Evolutionary conservation across 2,329 filamentous ascomycete genomes (phyloP).

Genomic region (Thermoascus crustaceus): DNA sequence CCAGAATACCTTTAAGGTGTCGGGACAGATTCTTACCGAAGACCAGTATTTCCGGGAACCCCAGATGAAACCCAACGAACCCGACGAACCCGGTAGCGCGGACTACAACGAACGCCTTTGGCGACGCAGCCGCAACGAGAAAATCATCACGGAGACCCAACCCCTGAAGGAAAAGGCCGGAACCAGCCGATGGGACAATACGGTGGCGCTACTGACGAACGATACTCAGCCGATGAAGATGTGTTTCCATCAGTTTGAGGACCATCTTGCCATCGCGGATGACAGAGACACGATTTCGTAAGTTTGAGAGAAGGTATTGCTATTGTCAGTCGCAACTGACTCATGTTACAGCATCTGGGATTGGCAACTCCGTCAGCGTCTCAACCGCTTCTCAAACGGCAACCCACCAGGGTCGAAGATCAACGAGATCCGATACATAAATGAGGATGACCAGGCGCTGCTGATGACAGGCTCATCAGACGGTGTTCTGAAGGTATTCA

Average conservation of each 20-base stretch:
- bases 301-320: slow-evolving; percentile 12
- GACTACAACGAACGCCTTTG: slow-evolving; percentile 95
- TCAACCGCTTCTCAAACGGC: slow-evolving; percentile 86
- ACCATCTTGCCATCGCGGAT: slow-evolving; percentile 88
- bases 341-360: slow-evolving; percentile 64
- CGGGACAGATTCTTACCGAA: slow-evolving; percentile 21
- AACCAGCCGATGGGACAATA: slow-evolving; percentile 77
- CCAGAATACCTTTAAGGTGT: slow-evolving; percentile 7
- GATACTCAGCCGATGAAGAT: slow-evolving; percentile 82
- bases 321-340: slow-evolving; percentile 6
- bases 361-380: slow-evolving; percentile 67
- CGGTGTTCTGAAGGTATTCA: slow-evolving; percentile 86
- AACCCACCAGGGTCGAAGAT: slow-evolving; percentile 88
- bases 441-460: slow-evolving; percentile 93
- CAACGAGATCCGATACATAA: slow-evolving; percentile 93
- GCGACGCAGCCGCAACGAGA: slow-evolving; percentile 86
- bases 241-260: slow-evolving; percentile 96
- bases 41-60: slow-evolving; percentile 83
- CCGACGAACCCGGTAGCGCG: slow-evolving; percentile 89
- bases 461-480: slow-evolving; percentile 93
- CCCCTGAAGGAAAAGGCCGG: slow-evolving; percentile 85
- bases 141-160: slow-evolving; percentile 84
- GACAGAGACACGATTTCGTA: slow-evolving; percentile 76
- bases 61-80: slow-evolving; percentile 94
- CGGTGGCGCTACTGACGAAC: slow-evolving; percentile 78